Evolutionary conservation across 163 green algal species (phyloP).

Genomic region (Prototheca cutis): DNA sequence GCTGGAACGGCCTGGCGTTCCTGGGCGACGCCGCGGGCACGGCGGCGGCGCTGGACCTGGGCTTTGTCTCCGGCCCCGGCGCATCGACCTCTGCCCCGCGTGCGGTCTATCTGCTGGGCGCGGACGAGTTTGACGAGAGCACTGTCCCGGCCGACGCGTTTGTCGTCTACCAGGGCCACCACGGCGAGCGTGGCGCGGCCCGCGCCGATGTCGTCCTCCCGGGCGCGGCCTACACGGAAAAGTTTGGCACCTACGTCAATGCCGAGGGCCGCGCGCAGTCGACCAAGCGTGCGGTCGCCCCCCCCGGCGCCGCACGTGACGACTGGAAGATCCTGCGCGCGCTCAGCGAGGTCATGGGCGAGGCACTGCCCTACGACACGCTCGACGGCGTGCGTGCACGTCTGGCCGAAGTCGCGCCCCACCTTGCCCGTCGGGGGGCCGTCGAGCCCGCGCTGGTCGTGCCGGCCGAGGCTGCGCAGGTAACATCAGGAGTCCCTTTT

Average conservation of each 20-base stretch:
- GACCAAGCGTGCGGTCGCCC: constrained; percentile 61
- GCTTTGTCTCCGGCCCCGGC: constrained; percentile 67
- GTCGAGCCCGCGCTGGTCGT: constrained; percentile 76
- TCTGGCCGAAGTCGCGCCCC: constrained; percentile 73
- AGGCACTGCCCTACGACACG: constrained; percentile 78
- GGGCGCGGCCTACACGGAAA: constrained; percentile 93
- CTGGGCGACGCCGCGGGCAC: constrained; percentile 79
- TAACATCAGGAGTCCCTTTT: no score
- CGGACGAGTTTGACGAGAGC: constrained; percentile 71
- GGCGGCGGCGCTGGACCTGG: constrained; percentile 89
- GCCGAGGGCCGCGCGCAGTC: constrained; percentile 86
- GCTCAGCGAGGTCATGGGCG: constrained; percentile 65
- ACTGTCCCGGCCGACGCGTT: constrained; percentile 79
- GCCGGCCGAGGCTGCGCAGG: constrained; percentile 79
- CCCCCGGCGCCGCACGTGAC: constrained; percentile 74
- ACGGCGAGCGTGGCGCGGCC: constrained; percentile 86
- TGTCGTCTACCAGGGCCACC: constrained; percentile 96
- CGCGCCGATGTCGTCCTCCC: constrained; percentile 90
- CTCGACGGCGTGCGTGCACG: constrained; percentile 54
- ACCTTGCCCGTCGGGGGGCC: constrained; percentile 53
- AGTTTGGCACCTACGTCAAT: constrained; percentile 95
- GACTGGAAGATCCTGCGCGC: constrained; percentile 93
- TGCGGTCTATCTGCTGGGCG: constrained; percentile 86
- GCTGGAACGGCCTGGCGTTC: constrained; percentile 94
- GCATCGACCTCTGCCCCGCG: constrained; percentile 14